These are phyloP conservation scores for Xerocomus brunneocitrinus DNA, from an alignment of 768 basidiomycete species.

Conservation along the genomic window DNA sequence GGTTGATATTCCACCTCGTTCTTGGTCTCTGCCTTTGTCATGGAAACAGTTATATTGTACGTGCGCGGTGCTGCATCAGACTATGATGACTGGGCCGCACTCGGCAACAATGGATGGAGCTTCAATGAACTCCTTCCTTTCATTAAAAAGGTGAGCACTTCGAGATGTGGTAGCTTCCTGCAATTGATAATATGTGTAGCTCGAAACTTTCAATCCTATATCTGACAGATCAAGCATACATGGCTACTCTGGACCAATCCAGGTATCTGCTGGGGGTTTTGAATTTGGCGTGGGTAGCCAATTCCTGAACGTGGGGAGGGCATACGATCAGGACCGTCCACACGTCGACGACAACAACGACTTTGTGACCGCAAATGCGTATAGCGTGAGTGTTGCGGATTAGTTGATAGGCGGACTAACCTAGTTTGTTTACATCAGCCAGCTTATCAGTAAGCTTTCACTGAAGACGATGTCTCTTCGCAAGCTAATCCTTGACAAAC, in stretches of 20 bases:
- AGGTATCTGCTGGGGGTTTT: conserved; percentile 16
- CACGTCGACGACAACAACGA: conserved; percentile 45
- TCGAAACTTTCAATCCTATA: conserved; percentile 34
- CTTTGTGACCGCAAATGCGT: conserved; percentile 30
- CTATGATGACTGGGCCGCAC: conserved; percentile 25
- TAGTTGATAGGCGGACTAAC: not conserved
- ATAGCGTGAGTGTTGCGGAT: conserved; percentile 18
- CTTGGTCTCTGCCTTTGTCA: conserved; percentile 17
- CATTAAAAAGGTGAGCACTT: conserved; percentile 44
- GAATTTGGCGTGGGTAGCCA: conserved; percentile 30
- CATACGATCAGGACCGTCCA: conserved; percentile 46
- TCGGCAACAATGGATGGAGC: conserved; percentile 52
- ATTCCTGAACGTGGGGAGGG: conserved; percentile 42
- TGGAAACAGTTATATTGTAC: conserved; percentile 13
- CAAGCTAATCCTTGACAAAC: conserved; percentile 1
- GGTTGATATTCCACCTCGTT: no score
- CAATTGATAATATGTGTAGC: not conserved
- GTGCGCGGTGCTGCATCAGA: conserved; percentile 25
- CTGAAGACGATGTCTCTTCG: not conserved
- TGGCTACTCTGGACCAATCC: conserved; percentile 33
- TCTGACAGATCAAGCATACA: conserved; percentile 25
- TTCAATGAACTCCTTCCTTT: conserved; percentile 54
- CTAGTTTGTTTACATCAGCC: conserved; percentile 7
- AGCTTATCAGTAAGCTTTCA: conserved; percentile 14
- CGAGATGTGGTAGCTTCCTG: not conserved